Evolutionary conservation across 2,329 filamentous ascomycete genomes (phyloP), one percentile per base, ranked within the genome.

Genomic region (Ceratocystis alfenasii): DNA sequence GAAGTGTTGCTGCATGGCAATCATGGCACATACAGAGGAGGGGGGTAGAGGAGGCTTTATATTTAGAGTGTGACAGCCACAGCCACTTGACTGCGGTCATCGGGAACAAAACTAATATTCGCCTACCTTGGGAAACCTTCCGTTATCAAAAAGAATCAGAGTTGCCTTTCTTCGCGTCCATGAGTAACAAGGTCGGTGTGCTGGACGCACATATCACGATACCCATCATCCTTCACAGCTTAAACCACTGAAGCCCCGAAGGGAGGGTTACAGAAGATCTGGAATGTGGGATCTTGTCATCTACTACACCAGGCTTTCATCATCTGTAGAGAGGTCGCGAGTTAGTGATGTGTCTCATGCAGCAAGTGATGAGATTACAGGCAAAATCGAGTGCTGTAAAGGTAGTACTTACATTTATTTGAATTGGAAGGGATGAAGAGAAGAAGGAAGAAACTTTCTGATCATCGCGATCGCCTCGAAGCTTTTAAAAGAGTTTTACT

Each of bases 231-330:
- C 79, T 78, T 80, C 78, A 76, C 85, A 83, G 79, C 78, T 59
- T 82, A 81, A 81, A 87, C 90, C 93, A 82, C 94, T 96, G 90
- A 76, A 89, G 91, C 92, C 89, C 86, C 79, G 78, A 82, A 78
- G 85, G 87, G 88, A 96, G 92, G 93, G 90, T 89, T 84, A 82
- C 79, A 79, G 79, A 79, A 82, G 79, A 80, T 81, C 79, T 60
- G 53, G 77, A 79, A 81, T 78, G 80, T 81, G 80, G 81, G 72
- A 88, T 82, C 81, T 75, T 80, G 81, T 97, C 94, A 95, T 90
- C 86, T 86, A 80, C 77, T 86, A 87, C 94, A 97, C 93, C 85
- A 89, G 85, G 89, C 89, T 96, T 95, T 99, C 94, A 97, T 99
- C 93, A 97, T 95, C 91, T 96, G 55, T 67, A 63, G 62, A 63